Evolutionary conservation across 2,329 filamentous ascomycete genomes (phyloP).

Genomic region (Coniochaeta sp.): DNA sequence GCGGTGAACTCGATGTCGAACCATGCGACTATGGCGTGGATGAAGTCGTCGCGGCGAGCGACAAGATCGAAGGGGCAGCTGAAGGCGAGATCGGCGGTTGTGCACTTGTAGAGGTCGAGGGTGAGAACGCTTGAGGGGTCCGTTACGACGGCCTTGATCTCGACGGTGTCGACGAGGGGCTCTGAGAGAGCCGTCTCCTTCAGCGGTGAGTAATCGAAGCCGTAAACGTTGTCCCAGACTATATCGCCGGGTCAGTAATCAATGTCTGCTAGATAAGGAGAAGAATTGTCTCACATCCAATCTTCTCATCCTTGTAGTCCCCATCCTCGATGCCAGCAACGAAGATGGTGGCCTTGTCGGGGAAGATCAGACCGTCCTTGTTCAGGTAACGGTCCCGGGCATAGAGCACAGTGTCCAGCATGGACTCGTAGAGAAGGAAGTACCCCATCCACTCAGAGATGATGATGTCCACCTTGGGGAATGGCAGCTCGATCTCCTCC

Average conservation of each 20-base stretch:
- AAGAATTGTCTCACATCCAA: slow-evolving; percentile 67
- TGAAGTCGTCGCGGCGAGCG: slow-evolving; percentile 82
- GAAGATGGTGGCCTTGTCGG: slow-evolving; percentile 97
- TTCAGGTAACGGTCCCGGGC: slow-evolving; percentile 87
- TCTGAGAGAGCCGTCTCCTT: slow-evolving; percentile 91
- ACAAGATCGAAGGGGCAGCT: slow-evolving; percentile 67
- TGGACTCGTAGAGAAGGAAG: slow-evolving; percentile 97
- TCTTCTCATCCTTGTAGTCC: slow-evolving; percentile 99
- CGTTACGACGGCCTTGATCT: slow-evolving; percentile 93
- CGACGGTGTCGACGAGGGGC: slow-evolving; percentile 94
- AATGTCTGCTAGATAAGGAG: too few relatives aligned
- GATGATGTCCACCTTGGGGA: slow-evolving; percentile 96
- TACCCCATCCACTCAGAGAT: slow-evolving; percentile 99
- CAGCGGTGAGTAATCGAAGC: slow-evolving; percentile 91
- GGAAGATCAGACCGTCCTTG: slow-evolving; percentile 89
- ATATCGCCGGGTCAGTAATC: not conserved
- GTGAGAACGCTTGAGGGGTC: slow-evolving; percentile 80
- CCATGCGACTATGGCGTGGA: slow-evolving; percentile 95
- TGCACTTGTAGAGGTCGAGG: slow-evolving; percentile 90
- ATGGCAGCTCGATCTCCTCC: slow-evolving; percentile 94
- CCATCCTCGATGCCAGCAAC: slow-evolving; percentile 96
- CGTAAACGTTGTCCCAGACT: slow-evolving; percentile 99
- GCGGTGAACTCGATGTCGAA: slow-evolving; percentile 98
- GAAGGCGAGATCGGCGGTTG: slow-evolving; percentile 76
- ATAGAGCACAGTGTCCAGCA: slow-evolving; percentile 97